phyloP scores from a whole-genome alignment of 768 basidiomycete species.

The Cystofilobasidium bisporidii region DNA sequence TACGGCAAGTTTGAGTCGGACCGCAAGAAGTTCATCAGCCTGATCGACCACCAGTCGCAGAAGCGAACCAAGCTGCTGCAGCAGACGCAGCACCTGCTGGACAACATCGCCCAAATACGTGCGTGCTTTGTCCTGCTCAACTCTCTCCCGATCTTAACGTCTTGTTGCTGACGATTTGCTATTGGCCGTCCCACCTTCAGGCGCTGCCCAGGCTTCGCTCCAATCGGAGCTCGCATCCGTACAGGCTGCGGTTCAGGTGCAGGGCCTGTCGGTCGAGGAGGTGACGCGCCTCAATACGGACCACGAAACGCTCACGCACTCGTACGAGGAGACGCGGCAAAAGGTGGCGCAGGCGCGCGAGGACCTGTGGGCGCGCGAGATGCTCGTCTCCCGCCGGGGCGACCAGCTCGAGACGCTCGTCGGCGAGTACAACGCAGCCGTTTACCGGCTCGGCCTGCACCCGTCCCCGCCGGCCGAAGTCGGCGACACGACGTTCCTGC shows the following conservation, averaged over 20 bases:
- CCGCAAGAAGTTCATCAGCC: slow-evolving; percentile 38
- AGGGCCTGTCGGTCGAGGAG: slow-evolving; percentile 86
- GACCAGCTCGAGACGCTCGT: slow-evolving; percentile 73
- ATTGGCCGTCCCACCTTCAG: slow-evolving; percentile 43
- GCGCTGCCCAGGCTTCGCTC: slow-evolving; percentile 48
- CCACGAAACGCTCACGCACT: slow-evolving; percentile 58
- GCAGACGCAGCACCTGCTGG: slow-evolving; percentile 52
- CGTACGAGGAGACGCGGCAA: slow-evolving; percentile 63
- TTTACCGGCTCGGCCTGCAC: slow-evolving; percentile 65
- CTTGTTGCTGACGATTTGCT: background rate
- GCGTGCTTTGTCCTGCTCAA: no score
- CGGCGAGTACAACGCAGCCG: slow-evolving; percentile 64
- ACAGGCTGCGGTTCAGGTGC: slow-evolving; percentile 59
- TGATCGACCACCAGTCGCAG: slow-evolving; percentile 41
- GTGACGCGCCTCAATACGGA: slow-evolving; percentile 84
- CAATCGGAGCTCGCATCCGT: slow-evolving; percentile 37
- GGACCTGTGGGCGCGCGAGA: slow-evolving; percentile 66
- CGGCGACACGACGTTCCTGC: slow-evolving; percentile 56
- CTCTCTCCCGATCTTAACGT: no score
- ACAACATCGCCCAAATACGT: slow-evolving; percentile 37
- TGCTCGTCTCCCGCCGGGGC: slow-evolving; percentile 66
- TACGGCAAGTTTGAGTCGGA: slow-evolving; percentile 61
- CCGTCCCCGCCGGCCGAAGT: slow-evolving; percentile 59
- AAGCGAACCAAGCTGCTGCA: slow-evolving; percentile 59
- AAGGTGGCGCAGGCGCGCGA: slow-evolving; percentile 67